Base-by-base conservation (phyloP, 768 basidiomycete genomes). In the Tylopilus subfusipes region DNA sequence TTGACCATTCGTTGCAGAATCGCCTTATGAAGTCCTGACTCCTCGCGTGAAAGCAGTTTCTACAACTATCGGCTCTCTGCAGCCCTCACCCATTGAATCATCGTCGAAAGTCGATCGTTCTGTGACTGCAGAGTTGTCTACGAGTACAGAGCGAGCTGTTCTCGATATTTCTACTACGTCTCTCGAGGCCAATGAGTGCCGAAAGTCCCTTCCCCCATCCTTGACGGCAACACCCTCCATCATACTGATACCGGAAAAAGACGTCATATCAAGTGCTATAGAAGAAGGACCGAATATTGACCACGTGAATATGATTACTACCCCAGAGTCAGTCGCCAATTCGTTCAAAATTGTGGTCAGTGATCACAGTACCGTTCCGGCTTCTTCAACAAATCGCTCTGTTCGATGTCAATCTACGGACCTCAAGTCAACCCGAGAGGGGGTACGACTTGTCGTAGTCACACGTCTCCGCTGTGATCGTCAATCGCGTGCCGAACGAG, bases 391-490 rank as follows among this genome's bases (percentile, higher is more conserved):
- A 40, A 50, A 27, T 42, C 52, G 44, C 24, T 29, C 54, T 29
- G 48, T 40, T 30, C 34, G 54, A 24, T 55, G 27, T 44, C 68
- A 56, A 33, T 53, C 66, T 34, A 13, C 33, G 43, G 55, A 65
- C 27, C 49, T 59, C 34, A 79, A 74, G 47, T 77, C 81, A 12
- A 74, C 81, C 9, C 66, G 72, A 43, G 88, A 89, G 43, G 85
- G 83, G 9, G 74, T 90, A 40, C 81, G 82, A 24, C 72, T 84
- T 25, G 81, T 84, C 14, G 76, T 87, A 25, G 80, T 82, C 72
- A 79, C 82, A 11, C 79, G 88, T 27, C 74, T 84, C 38, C 75
- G 79, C 33, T 76, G 73, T 56, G 85, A 88, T 64, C 75, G 72
- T 14, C 83, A 86, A 65, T 78, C 84, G 12, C 80, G 81, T 21